Percentiles rank a stretch among this genome's conserved stretches.
Conservation (phyloP, 2,329 filamentous ascomycete species). For the Penicillium sp. region DNA sequence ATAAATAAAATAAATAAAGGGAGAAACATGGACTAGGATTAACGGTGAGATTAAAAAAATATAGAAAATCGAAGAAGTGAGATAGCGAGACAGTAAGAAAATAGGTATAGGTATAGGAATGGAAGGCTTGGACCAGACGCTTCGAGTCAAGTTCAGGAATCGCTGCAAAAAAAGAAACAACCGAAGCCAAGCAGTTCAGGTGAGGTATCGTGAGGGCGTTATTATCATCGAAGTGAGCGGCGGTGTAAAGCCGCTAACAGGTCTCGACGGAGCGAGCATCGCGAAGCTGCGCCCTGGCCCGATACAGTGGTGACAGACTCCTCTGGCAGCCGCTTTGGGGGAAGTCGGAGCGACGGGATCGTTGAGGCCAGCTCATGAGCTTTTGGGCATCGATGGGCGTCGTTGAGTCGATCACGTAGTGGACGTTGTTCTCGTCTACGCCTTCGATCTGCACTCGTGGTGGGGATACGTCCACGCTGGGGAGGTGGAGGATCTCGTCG, state of each 20-base stretch:
- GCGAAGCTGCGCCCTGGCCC: slow-evolving; percentile 21
- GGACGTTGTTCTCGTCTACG: slow-evolving; percentile 34
- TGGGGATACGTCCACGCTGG: slow-evolving; percentile 22
- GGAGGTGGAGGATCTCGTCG: slow-evolving; percentile 36
- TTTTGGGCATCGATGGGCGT: slow-evolving; percentile 27
- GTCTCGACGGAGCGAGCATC: slow-evolving; percentile 25
- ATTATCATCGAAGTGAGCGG: slow-evolving; percentile 15
- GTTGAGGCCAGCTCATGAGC: slow-evolving; percentile 32
- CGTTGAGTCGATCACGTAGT: slow-evolving; percentile 28
- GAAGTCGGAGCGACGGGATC: slow-evolving; percentile 9
- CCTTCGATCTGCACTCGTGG: slow-evolving; percentile 30
- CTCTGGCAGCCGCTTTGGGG: slow-evolving; percentile 8
- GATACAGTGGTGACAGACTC: slow-evolving; percentile 18
- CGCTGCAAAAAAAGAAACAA: slow-evolving; percentile 9
- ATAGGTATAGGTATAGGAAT: background rate
- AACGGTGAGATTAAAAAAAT: background rate
- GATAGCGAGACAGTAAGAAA: background rate
- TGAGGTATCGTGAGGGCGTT: slow-evolving; percentile 19
- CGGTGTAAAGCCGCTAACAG: slow-evolving; percentile 11
- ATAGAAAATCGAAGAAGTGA: background rate
- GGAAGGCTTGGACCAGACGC: background rate
- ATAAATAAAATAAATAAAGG: background rate
- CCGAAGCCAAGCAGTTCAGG: slow-evolving; percentile 8
- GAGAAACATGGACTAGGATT: background rate
- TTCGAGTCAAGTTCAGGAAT: slow-evolving; percentile 6